A percentile compares a stretch with the other conserved stretches of the same genome.
Evolutionary conservation across 495 filamentous ascomycete species (phyloP).

Genomic region (Annulohypoxylon bovei): DNA sequence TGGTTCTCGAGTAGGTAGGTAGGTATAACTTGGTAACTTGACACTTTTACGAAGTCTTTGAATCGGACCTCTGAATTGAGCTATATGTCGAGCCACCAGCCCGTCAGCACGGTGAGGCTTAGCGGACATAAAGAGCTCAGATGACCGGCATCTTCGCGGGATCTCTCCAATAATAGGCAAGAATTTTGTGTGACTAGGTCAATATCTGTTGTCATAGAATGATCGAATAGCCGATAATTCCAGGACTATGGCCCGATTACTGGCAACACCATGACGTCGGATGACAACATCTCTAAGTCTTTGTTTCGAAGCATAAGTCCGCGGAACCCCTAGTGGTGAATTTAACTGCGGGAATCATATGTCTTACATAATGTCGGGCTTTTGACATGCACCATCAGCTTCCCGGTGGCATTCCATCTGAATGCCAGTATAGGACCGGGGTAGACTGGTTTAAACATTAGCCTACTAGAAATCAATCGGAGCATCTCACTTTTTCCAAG

Average conservation of each 20-base stretch:
- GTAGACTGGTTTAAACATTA: background rate
- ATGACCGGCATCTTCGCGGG: conserved; percentile 5
- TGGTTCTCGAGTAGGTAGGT: background rate
- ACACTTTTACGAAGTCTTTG: conserved; percentile 4
- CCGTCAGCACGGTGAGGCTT: conserved; percentile 16
- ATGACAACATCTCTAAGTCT: conserved; percentile 25
- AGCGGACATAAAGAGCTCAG: background rate
- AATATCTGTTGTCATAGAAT: background rate
- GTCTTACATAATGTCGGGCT: background rate
- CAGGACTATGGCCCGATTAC: background rate
- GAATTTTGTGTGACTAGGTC: background rate
- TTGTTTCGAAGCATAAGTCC: background rate
- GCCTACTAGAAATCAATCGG: background rate
- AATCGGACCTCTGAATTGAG: background rate
- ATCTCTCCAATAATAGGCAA: conserved; percentile 5
- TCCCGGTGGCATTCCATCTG: background rate
- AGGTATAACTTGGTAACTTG: background rate
- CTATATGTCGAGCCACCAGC: conserved; percentile 18
- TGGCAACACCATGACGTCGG: conserved; percentile 13
- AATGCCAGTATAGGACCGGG: too few relatives aligned
- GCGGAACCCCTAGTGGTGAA: background rate
- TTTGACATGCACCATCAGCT: background rate
- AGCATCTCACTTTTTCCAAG: background rate
- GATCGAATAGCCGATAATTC: background rate
- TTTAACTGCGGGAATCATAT: background rate